Percentiles rank a stretch among this genome's conserved stretches.
Evolutionary conservation across 257 asterid species (phyloP).

Genomic region (Solanum peruvianum): DNA sequence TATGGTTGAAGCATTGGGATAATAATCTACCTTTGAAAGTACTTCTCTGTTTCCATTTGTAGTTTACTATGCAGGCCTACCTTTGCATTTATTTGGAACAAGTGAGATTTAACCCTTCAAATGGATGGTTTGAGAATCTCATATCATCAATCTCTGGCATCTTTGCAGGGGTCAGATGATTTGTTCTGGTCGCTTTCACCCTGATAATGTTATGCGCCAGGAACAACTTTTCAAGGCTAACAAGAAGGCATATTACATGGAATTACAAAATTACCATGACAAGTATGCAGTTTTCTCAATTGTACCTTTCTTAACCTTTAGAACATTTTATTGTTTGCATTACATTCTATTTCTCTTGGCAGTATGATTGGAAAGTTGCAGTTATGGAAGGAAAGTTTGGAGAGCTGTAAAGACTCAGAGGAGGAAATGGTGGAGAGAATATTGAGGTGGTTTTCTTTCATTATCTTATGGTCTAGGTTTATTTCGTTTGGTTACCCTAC

Average conservation of each 20-base stretch:
- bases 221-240: conserved; percentile 47
- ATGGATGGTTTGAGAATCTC: not conserved
- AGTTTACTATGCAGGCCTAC: not conserved
- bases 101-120: not conserved
- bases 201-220: conserved; percentile 48
- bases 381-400: conserved; percentile 28
- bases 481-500: not conserved
- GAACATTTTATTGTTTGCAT: not conserved
- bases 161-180: conserved; percentile 72
- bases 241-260: conserved; percentile 52
- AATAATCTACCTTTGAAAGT: not conserved
- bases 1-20: not conserved
- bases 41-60: not conserved
- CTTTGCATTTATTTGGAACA: not conserved
- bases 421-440: conserved; percentile 23
- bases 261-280: conserved; percentile 56
- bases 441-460: conserved; percentile 13
- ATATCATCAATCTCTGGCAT: not conserved
- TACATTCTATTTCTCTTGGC: conserved; percentile 16
- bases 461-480: not conserved
- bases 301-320: not conserved
- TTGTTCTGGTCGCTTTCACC: conserved; percentile 74
- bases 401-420: conserved; percentile 23
- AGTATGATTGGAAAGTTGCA: conserved; percentile 33
- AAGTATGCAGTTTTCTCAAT: conserved; percentile 32